Evolutionary conservation across 192 early-diverging fungal species (phyloP).

Genomic region (Entophlyctis helioformis): DNA sequence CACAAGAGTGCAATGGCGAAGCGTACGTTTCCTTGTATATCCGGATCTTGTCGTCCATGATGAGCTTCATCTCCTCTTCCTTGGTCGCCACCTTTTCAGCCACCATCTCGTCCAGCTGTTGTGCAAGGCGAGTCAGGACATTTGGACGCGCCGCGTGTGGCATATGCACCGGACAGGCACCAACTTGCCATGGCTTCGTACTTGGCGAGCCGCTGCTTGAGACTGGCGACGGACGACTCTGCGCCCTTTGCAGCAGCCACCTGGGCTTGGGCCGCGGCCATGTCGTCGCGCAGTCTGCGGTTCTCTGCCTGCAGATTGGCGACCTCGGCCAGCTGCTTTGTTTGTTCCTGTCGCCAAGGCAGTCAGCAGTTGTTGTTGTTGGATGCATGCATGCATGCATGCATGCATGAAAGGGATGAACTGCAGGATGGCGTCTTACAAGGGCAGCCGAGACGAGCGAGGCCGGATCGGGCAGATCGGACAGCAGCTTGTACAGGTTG

Average conservation of each 20-base stretch:
- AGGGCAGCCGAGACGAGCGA: conserved; percentile 50
- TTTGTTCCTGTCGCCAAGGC: conserved; percentile 20
- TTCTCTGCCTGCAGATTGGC: conserved; percentile 40
- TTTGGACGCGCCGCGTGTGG: too few relatives aligned
- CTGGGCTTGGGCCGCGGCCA: conserved; percentile 27
- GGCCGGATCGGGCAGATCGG: conserved; percentile 74
- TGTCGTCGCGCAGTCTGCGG: conserved; percentile 35
- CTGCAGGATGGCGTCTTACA: conserved; percentile 16
- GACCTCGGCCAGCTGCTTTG: conserved; percentile 24
- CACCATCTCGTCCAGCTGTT: conserved; percentile 54
- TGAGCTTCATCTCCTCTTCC: conserved; percentile 58
- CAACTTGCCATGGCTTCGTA: conserved; percentile 46
- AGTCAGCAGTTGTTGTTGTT: conserved; percentile 42
- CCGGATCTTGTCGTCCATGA: conserved; percentile 68
- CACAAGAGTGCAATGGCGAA: too few relatives aligned
- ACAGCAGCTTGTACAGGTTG: conserved; percentile 63
- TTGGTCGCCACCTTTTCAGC: conserved; percentile 52
- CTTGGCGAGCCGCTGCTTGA: conserved; percentile 41
- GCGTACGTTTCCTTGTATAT: conserved; percentile 66
- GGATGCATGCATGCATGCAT: too few relatives aligned
- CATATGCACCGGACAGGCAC: background rate
- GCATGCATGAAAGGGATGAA: too few relatives aligned
- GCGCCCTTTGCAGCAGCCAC: conserved; percentile 21
- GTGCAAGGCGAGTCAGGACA: too few relatives aligned
- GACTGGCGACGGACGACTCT: conserved; percentile 30